Base-by-base conservation (phyloP, 1,284 basidiomycete genomes). In the Trametes hirsuta region DNA sequence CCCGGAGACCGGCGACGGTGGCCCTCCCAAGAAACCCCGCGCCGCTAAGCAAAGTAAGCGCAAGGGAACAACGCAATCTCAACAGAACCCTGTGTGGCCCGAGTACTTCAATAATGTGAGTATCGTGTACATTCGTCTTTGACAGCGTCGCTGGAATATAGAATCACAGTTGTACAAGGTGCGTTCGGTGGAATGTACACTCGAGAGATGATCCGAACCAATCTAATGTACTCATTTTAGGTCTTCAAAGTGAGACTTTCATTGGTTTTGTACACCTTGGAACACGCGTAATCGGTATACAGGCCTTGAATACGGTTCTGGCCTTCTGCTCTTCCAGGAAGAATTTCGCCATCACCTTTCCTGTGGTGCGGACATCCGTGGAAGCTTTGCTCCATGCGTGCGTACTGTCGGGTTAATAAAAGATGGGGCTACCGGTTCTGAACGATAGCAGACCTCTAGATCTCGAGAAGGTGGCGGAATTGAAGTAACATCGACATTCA, bases 281-380 rank as follows among this genome's bases (percentile, higher is more conserved):
- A 48, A 46, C 35, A 14, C 22, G 41, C 4, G n/a, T 21, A 25
- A 15, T 48, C 47, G n/a, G 24, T 24, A 30, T 10, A 46, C 48
- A 95, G 90, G 93, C 94, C 15, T 77, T 97, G 59, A 96, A 95
- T 68, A 95, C 94, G 4, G 93, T 97, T 2, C 85, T 95, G 53
- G 93, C 92, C 0, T 97, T 97, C 69, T 84, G 93, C 56, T 91
- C 91, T 3, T 89, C 92, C 0, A 82, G 92, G 66, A 93, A 93
- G 67, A 87, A 93, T 65, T 76, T 97, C 52, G 90, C 92, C 2
- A 88, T 86, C 2, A 94, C 93, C 0, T 95, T 94, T 70, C 81
- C 88, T 4, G 83, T 87, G 6, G 82, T 96, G 39, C 84, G 89
- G 48, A 81, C 82, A 11, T 93, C 92, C 25, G 92, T 94, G 0